A percentile compares a stretch with the other conserved stretches of the same genome.
These are phyloP conservation scores for Juglanconis oblonga DNA, from an alignment of 2,329 filamentous ascomycete genomes.

Conservation along the genomic window DNA sequence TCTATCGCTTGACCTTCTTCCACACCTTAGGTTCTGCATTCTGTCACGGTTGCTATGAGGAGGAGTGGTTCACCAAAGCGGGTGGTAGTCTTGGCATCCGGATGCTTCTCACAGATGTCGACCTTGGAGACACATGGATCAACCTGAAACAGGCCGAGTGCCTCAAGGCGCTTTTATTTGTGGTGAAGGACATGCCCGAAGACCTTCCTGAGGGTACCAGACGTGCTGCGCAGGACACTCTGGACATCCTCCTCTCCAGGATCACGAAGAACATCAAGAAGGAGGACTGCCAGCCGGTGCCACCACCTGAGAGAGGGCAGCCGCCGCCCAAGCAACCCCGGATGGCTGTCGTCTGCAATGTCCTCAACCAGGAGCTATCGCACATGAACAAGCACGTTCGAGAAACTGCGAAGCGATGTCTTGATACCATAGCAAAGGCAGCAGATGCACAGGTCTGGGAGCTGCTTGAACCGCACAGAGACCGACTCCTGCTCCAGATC, in stretches of 20 bases:
- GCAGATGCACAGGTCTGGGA: slow-evolving; percentile 80
- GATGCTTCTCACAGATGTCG: slow-evolving; percentile 78
- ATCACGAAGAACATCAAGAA: slow-evolving; percentile 79
- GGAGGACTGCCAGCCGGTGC: slow-evolving; percentile 60
- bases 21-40: slow-evolving; percentile 77
- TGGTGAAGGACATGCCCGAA: slow-evolving; percentile 96
- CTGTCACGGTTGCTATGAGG: slow-evolving; percentile 92
- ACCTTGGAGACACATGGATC: slow-evolving; percentile 82
- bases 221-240: slow-evolving; percentile 74
- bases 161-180: slow-evolving; percentile 87
- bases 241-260: slow-evolving; percentile 73
- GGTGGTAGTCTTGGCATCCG: slow-evolving; percentile 89
- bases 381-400: slow-evolving; percentile 97
- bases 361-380: slow-evolving; percentile 82
- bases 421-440: slow-evolving; percentile 77
- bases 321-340: slow-evolving; percentile 52
- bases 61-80: slow-evolving; percentile 98
- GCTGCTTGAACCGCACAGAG: slow-evolving; percentile 84
- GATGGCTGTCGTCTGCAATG: slow-evolving; percentile 74
- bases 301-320: slow-evolving; percentile 38
- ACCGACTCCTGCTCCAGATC: slow-evolving; percentile 83
- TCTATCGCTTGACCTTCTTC: slow-evolving; percentile 81
- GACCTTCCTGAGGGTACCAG: slow-evolving; percentile 90
- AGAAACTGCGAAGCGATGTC: slow-evolving; percentile 76
- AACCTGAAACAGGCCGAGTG: slow-evolving; percentile 81